Conservation (phyloP, 2,329 filamentous ascomycete genomes). For the Sarocladiaceae sp. region DNA sequence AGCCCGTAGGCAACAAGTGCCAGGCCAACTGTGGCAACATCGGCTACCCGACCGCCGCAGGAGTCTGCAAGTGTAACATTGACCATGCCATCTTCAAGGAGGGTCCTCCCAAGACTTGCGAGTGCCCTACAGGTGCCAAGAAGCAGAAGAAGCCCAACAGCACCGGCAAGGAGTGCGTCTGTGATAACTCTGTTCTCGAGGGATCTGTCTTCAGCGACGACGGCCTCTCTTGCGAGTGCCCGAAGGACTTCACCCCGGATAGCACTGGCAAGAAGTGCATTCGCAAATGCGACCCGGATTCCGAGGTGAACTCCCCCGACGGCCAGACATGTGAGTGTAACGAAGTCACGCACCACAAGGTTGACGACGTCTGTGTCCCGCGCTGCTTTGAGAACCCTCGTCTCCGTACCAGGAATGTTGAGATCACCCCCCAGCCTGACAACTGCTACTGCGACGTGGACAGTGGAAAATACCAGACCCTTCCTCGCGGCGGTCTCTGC, state of each 20-base stretch:
- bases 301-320: too few relatives aligned
- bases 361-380: too few relatives aligned
- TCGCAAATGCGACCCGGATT: too few relatives aligned
- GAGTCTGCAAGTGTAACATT: background rate
- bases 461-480: too few relatives aligned
- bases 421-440: too few relatives aligned
- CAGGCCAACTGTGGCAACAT: background rate
- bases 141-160: background rate
- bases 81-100: slow-evolving; percentile 4
- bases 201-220: background rate
- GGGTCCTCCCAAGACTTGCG: background rate
- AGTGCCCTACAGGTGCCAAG: background rate
- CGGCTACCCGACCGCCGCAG: background rate
- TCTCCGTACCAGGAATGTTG: too few relatives aligned
- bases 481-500: too few relatives aligned
- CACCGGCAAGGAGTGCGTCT: background rate
- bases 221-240: background rate
- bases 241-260: background rate
- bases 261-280: too few relatives aligned
- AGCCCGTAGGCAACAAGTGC: background rate
- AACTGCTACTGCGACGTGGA: too few relatives aligned
- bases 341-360: too few relatives aligned
- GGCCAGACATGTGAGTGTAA: too few relatives aligned
- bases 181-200: background rate
- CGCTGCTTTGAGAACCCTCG: too few relatives aligned